Conservation (phyloP, 306 rosid species). For the Elaeagnus macrophylla region DNA sequence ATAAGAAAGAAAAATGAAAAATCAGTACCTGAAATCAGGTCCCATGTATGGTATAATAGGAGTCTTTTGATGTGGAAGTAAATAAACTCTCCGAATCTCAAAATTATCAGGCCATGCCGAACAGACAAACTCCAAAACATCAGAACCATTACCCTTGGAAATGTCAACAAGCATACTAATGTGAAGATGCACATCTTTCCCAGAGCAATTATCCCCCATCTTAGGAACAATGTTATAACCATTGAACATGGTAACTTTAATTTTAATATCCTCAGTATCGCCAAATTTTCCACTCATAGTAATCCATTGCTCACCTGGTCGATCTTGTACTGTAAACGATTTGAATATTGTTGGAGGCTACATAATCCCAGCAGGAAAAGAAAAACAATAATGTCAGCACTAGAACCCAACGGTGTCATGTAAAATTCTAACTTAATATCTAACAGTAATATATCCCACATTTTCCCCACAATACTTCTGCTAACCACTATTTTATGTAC, state of each 20-base stretch:
- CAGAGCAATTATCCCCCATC: conserved; percentile 44
- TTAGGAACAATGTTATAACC: conserved; percentile 44
- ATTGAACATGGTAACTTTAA: conserved; percentile 82
- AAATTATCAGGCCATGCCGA: conserved; percentile 67
- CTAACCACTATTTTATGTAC: neutral
- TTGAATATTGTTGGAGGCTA: conserved; percentile 53
- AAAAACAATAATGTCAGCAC: neutral
- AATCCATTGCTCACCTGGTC: conserved; percentile 62
- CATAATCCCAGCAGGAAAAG: conserved; percentile 10
- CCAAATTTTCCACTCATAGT: conserved; percentile 47
- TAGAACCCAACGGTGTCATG: neutral
- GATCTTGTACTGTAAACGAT: conserved; percentile 58
- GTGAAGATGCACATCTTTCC: conserved; percentile 47
- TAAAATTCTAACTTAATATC: neutral
- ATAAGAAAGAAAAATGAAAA: neutral
- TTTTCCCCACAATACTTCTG: neutral
- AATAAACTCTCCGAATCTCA: conserved; percentile 56
- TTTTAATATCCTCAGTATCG: conserved; percentile 50
- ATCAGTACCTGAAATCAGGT: conserved; percentile 60
- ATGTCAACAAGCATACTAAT: conserved; percentile 63
- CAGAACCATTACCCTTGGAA: conserved; percentile 41
- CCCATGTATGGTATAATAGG: conserved; percentile 49
- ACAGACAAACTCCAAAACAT: conserved; percentile 55
- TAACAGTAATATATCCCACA: neutral
- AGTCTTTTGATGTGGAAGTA: conserved; percentile 28